A percentile compares a stretch with the other conserved stretches of the same genome.
Conservation (phyloP, 208 protist species). For the Kentomonas sorsogonicus region DNA sequence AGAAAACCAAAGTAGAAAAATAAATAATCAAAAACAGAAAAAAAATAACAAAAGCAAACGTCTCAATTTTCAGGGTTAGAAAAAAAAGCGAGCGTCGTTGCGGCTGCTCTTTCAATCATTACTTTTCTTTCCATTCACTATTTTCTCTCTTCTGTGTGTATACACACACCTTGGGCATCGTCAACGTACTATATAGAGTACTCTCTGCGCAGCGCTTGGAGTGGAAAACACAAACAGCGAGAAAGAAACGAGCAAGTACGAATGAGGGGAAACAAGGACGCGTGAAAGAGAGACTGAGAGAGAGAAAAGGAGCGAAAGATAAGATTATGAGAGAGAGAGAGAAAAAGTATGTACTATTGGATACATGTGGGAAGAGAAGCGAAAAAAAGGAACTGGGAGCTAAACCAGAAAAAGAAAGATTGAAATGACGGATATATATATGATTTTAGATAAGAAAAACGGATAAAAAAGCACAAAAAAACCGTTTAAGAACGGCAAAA, state of each 20-base stretch:
- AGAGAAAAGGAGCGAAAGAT: not conserved
- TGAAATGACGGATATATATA: constrained; percentile 18
- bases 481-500: constrained; percentile 4
- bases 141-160: not conserved
- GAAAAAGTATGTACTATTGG: not conserved
- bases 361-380: no score
- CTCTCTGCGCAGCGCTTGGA: not conserved
- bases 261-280: no score
- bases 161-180: not conserved
- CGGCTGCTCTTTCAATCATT: not conserved
- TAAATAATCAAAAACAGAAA: constrained; percentile 9
- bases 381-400: no score
- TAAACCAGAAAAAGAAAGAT: no score
- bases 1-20: constrained; percentile 1
- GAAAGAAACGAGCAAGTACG: constrained; percentile 1
- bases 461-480: not conserved
- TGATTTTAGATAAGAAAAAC: not conserved
- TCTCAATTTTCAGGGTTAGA: not conserved
- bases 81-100: no score
- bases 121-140: no score
- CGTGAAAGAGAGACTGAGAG: no score
- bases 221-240: constrained; percentile 4
- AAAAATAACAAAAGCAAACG: not conserved
- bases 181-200: not conserved
- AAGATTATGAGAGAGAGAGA: not conserved